A percentile compares a stretch with the other conserved stretches of the same genome.
Evolutionary conservation across 495 filamentous ascomycete species (phyloP).

Genomic region (Penicillium daleae): DNA sequence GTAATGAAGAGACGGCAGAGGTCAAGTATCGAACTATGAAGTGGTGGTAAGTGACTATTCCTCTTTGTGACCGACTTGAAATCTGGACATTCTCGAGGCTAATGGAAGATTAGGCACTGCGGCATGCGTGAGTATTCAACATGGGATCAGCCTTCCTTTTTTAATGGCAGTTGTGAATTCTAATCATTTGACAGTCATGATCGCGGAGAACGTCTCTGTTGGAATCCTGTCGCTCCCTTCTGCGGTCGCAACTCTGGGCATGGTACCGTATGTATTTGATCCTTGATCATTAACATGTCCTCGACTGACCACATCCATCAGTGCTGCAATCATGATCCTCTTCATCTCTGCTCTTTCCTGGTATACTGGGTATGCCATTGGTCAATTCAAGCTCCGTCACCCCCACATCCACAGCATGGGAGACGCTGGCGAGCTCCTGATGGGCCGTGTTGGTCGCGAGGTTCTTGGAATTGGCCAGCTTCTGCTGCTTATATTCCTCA

Average conservation of each 20-base stretch:
- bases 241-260: conserved; percentile 65
- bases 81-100: conserved; percentile 11
- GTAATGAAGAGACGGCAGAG: conserved; percentile 45
- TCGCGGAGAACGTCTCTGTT: conserved; percentile 69
- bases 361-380: conserved; percentile 44
- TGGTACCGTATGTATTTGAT: conserved; percentile 49
- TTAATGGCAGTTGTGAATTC: not conserved
- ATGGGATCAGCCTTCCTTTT: not conserved
- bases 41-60: conserved; percentile 42
- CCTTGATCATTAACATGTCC: not conserved
- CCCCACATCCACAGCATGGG: conserved; percentile 67
- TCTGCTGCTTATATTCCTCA: conserved; percentile 71
- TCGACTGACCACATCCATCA: conserved; percentile 16
- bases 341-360: conserved; percentile 67
- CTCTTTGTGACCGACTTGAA: not conserved
- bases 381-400: conserved; percentile 41
- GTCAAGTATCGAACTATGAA: conserved; percentile 50
- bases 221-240: conserved; percentile 67
- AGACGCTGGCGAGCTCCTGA: conserved; percentile 69
- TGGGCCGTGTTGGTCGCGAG: conserved; percentile 66
- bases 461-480: conserved; percentile 64
- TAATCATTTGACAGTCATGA: conserved; percentile 49
- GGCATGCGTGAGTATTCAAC: conserved; percentile 38
- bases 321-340: conserved; percentile 58
- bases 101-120: conserved; percentile 30